Evolutionary conservation across 768 basidiomycete genomes (phyloP).

Genomic region (Pleurotus eryngii): DNA sequence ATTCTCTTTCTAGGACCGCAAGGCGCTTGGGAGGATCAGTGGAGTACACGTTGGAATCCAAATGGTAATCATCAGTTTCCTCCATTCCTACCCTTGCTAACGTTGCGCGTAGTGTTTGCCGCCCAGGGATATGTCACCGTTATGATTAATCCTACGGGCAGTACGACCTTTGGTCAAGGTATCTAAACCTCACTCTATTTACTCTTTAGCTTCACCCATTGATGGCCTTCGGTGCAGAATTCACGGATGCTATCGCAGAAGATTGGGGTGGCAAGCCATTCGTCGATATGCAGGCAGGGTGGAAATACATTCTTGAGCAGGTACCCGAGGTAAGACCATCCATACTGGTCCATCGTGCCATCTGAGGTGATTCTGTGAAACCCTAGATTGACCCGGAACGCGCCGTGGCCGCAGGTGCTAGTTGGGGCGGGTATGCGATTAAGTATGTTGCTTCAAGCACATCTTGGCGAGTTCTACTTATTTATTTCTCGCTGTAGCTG

Average conservation of each 20-base stretch:
- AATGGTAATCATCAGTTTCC: slow-evolving; percentile 46
- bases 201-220: neutral
- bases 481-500: slow-evolving; percentile 48
- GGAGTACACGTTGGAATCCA: slow-evolving; percentile 93
- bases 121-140: slow-evolving; percentile 88
- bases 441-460: slow-evolving; percentile 46
- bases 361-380: neutral
- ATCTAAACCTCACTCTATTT: slow-evolving; percentile 4
- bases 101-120: slow-evolving; percentile 56
- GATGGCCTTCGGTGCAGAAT: slow-evolving; percentile 36
- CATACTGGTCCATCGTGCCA: neutral
- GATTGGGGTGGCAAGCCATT: slow-evolving; percentile 91
- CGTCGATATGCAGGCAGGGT: slow-evolving; percentile 70
- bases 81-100: neutral
- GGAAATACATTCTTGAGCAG: slow-evolving; percentile 62
- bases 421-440: slow-evolving; percentile 87
- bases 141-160: slow-evolving; percentile 91
- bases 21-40: slow-evolving; percentile 85
- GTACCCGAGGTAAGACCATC: slow-evolving; percentile 60
- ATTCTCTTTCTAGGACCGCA: slow-evolving; percentile 53
- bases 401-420: slow-evolving; percentile 76
- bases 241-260: slow-evolving; percentile 76
- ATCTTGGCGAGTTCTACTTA: slow-evolving; percentile 9
- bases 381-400: slow-evolving; percentile 63
- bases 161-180: slow-evolving; percentile 91